Conservation (phyloP, 768 basidiomycete species). For the Leccinellum luteum region DNA sequence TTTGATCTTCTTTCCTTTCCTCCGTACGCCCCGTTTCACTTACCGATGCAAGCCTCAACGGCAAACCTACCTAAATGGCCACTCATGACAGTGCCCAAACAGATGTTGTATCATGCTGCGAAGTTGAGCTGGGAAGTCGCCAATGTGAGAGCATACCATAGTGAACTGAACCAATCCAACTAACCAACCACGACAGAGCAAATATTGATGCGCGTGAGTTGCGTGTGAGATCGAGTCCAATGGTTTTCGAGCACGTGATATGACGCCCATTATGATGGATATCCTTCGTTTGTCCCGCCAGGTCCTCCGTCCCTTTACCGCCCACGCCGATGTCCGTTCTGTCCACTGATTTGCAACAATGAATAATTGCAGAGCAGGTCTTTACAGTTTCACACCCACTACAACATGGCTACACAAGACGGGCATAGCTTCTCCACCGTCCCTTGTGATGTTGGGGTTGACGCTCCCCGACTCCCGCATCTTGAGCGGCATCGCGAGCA, state of each 20-base stretch:
- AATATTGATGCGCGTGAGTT: background rate
- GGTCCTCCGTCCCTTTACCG: background rate
- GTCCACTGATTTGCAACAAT: constrained; percentile 10
- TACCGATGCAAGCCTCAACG: background rate
- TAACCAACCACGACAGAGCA: background rate
- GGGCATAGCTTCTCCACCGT: constrained; percentile 25
- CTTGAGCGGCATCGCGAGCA: constrained; percentile 21
- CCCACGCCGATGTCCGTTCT: constrained; percentile 5
- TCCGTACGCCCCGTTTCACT: constrained; percentile 2
- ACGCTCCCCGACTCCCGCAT: constrained; percentile 29
- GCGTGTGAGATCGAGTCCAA: background rate
- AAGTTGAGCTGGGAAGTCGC: background rate
- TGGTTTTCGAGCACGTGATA: constrained; percentile 27
- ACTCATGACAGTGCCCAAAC: background rate
- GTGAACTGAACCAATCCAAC: background rate
- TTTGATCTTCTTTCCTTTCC: constrained; percentile 4
- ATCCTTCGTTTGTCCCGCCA: background rate
- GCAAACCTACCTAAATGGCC: background rate
- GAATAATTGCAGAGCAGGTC: constrained; percentile 27
- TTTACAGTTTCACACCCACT: constrained; percentile 25
- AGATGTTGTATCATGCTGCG: background rate
- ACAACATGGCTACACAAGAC: constrained; percentile 19
- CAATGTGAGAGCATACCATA: background rate
- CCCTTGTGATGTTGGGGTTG: constrained; percentile 22
- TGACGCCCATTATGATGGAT: constrained; percentile 4